Conservation (phyloP, 768 basidiomycete genomes). For the Amanita subjunquillea region DNA sequence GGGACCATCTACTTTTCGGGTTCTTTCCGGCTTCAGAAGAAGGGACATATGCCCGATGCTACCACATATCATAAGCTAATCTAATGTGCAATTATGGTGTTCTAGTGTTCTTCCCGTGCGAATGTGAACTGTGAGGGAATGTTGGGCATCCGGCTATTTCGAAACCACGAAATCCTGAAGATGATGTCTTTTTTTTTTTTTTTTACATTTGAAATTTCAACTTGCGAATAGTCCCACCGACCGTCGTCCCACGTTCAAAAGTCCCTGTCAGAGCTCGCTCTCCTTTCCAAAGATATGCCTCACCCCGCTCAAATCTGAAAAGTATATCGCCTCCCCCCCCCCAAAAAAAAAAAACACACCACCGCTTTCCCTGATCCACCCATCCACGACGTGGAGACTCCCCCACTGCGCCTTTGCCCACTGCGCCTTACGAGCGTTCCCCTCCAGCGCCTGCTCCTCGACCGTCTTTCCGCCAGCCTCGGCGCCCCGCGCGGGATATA, state of each 20-base stretch:
- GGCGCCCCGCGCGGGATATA: conserved; percentile 28
- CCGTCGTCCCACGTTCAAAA: conserved; percentile 27
- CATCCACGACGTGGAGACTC: conserved; percentile 16
- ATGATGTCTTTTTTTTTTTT: too few species aligned
- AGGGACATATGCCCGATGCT: too few species aligned
- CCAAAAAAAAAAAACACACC: too few species aligned
- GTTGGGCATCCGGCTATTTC: too few species aligned
- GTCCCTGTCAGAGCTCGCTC: conserved; percentile 31
- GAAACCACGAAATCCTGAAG: too few species aligned
- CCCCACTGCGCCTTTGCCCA: conserved; percentile 30
- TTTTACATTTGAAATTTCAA: too few species aligned
- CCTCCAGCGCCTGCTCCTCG: conserved; percentile 23
- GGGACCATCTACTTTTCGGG: too few species aligned
- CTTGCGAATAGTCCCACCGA: conserved; percentile 24
- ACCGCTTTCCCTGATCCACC: conserved; percentile 16
- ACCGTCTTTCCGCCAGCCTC: conserved; percentile 20
- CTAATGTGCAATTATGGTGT: too few species aligned
- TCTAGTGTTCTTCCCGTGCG: too few species aligned
- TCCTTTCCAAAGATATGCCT: conserved; percentile 20
- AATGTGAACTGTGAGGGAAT: too few species aligned
- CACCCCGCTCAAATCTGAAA: neutral
- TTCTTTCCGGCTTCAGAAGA: too few species aligned
- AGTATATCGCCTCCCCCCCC: conserved; percentile 10
- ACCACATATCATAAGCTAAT: too few species aligned
- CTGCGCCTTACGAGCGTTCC: conserved; percentile 18